Evolutionary conservation across 192 early-diverging fungal genomes (phyloP), one percentile per base, ranked within the genome.

Genomic region (Coemansia nantahalensis): DNA sequence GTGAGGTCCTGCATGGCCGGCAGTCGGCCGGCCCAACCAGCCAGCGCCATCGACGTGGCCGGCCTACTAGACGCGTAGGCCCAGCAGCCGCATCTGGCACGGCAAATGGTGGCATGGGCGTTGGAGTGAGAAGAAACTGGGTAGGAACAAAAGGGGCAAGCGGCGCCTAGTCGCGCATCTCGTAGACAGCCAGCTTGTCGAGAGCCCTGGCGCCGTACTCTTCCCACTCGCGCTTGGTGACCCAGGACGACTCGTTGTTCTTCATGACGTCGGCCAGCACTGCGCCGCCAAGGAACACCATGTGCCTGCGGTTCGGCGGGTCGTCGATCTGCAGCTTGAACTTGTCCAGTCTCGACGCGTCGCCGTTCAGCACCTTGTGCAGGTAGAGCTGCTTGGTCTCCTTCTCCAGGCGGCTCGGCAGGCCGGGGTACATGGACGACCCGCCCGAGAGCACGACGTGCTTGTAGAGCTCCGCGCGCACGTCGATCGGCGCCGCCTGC

Each of bases 301-400:
- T 93, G 67, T 99, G 95, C 70, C 91, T 96, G 69, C 97, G 89
- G 65, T 91, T 81, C 30, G 97, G 97, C 46, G 95, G 97, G 64
- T 99, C 97, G 66, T 94, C 92, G 54, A 99, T 94, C 46, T 92
- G 82, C 45, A 99, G 85, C 76, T 98, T 97, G 82, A 99, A 91
- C 82, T 90, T 98, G 45, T 66, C 68, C 39, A 99, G 86, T 32
- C 91, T 80, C 14, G 79, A 77, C 8, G 66, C 74, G 74, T 99
- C 93, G 32, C 91, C 91, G 37, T 86, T 79, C 48, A 95, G 82
- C 14, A 97, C 93, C 45, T 88, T 88, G 33, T 85, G 82, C 54
- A 98, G 66, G 66, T 98, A 99, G 38, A 97, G 75, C 72, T 97
- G 93, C 67, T 97, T 98, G 48, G 97, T 66, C 77, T 99, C 97